Evolutionary conservation across 345 rosid genomes (phyloP).

Genomic region (Angophora floribunda): DNA sequence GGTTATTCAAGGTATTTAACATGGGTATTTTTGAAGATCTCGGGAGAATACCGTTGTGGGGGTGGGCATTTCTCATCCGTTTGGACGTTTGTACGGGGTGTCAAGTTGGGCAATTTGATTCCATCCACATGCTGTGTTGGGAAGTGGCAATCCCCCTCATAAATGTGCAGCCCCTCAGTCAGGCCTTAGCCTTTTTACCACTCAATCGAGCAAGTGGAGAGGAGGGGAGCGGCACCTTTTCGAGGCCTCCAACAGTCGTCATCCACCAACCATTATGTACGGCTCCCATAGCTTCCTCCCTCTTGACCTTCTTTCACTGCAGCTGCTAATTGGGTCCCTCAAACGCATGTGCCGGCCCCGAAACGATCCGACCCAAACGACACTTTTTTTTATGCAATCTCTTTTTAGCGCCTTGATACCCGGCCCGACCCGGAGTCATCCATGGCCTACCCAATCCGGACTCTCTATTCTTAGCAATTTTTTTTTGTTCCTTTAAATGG

Average conservation of each 20-base stretch:
- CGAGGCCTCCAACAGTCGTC: neutral
- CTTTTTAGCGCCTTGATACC: rapidly evolving
- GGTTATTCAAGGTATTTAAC: neutral
- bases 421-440: neutral
- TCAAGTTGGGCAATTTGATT: neutral
- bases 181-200: neutral
- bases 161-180: neutral
- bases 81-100: neutral
- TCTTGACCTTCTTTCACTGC: neutral
- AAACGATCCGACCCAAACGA: neutral
- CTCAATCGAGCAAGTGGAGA: neutral
- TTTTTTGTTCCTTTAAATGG: neutral
- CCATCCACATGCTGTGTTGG: neutral
- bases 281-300: neutral
- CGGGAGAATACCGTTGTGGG: neutral
- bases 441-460: neutral
- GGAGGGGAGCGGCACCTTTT: neutral
- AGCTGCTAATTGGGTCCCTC: neutral
- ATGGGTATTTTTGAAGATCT: neutral
- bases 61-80: neutral
- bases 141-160: neutral
- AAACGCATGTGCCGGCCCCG: neutral
- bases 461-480: neutral
- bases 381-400: neutral
- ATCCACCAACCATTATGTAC: neutral